A percentile compares a stretch with the other conserved stretches of the same genome.
phyloP scores from a whole-genome alignment of 441 rosid genomes.

The Pelargonium cotyledonis region DNA sequence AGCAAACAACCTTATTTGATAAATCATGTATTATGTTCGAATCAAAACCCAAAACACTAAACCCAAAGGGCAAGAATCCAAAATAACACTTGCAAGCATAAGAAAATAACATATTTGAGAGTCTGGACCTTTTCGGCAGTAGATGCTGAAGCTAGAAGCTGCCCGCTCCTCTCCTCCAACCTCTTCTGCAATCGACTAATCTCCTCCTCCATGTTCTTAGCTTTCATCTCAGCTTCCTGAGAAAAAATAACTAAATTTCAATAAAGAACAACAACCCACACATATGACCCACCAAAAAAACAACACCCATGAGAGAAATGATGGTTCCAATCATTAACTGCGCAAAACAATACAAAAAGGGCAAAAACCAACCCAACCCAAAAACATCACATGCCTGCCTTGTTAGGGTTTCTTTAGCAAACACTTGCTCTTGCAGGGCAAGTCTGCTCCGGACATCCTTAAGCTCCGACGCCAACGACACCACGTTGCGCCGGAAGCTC shows the following conservation, averaged over 20 bases:
- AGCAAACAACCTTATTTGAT: constrained; percentile 7
- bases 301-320: constrained; percentile 17
- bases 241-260: neutral
- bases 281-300: neutral
- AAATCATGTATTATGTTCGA: constrained; percentile 14
- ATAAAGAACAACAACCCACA: no score
- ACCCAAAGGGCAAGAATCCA: neutral
- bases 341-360: neutral
- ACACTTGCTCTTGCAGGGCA: constrained; percentile 57
- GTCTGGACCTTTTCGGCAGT: neutral
- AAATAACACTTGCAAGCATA: neutral
- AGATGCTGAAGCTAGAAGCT: constrained; percentile 18
- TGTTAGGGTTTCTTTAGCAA: constrained; percentile 59
- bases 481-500: constrained; percentile 73
- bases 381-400: constrained; percentile 55
- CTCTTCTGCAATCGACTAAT: constrained; percentile 16
- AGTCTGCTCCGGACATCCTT: constrained; percentile 71
- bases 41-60: constrained; percentile 4
- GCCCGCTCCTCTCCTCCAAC: constrained; percentile 17
- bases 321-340: constrained; percentile 15
- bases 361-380: constrained; percentile 8
- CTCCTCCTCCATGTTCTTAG: constrained; percentile 18
- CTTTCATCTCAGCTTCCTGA: constrained; percentile 22
- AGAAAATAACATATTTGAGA: neutral
- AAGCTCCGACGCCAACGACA: constrained; percentile 79